These are phyloP conservation scores for Purshia tridentata DNA, from an alignment of 306 rosid species.

Conservation along the genomic window DNA sequence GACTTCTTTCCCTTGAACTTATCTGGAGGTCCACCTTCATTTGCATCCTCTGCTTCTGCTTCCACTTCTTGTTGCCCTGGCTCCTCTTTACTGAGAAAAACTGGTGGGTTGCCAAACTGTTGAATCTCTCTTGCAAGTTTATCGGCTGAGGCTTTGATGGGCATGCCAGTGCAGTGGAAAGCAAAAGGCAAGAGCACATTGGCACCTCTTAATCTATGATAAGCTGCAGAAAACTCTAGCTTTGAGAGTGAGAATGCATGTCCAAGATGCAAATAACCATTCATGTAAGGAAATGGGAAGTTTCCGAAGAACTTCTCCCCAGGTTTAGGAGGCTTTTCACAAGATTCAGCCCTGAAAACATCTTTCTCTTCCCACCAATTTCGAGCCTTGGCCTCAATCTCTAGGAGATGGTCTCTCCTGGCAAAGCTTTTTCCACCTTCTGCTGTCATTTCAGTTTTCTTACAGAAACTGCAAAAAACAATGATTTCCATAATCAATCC, in stretches of 20 bases:
- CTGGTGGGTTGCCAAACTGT: slow-evolving; percentile 69
- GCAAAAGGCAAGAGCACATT: slow-evolving; percentile 84
- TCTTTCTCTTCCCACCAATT: slow-evolving; percentile 80
- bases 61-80: slow-evolving; percentile 35
- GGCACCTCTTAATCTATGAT: slow-evolving; percentile 78
- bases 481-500: neutral
- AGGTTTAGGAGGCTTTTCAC: slow-evolving; percentile 52
- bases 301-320: slow-evolving; percentile 89
- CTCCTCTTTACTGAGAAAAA: slow-evolving; percentile 54
- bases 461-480: slow-evolving; percentile 39
- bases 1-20: slow-evolving; percentile 91
- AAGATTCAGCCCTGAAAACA: slow-evolving; percentile 70
- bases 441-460: slow-evolving; percentile 54
- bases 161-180: slow-evolving; percentile 98
- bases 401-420: slow-evolving; percentile 71
- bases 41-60: slow-evolving; percentile 32
- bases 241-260: slow-evolving; percentile 81
- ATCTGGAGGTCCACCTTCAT: slow-evolving; percentile 46
- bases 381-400: slow-evolving; percentile 63
- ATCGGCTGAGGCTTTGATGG: slow-evolving; percentile 94
- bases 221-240: slow-evolving; percentile 84
- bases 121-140: slow-evolving; percentile 77
- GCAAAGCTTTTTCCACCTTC: slow-evolving; percentile 73
- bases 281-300: slow-evolving; percentile 92
- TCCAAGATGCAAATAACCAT: slow-evolving; percentile 82